phyloP scores from a whole-genome alignment of 108 stramenopile species.

The Pelagomonas calceolata region DNA sequence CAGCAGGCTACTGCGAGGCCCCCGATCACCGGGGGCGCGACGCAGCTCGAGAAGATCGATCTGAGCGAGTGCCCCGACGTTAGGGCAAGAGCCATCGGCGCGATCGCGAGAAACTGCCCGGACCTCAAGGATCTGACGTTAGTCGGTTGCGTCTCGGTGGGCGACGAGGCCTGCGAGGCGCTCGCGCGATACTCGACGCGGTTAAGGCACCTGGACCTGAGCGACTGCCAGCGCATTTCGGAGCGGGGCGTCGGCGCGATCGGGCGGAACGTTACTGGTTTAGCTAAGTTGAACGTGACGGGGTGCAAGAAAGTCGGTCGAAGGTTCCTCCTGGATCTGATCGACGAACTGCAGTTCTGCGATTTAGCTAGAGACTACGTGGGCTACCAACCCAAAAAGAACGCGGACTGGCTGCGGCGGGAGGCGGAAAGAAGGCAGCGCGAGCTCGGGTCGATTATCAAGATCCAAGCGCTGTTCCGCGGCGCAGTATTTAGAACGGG shows the following conservation, averaged over 20 bases:
- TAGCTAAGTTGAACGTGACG: conserved; percentile 31
- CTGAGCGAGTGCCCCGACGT: conserved; percentile 4
- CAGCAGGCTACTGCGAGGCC: too few species aligned
- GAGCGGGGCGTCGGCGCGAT: conserved; percentile 28
- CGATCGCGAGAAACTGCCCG: conserved; percentile 7
- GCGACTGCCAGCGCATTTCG: conserved; percentile 26
- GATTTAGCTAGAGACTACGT: conserved; percentile 31
- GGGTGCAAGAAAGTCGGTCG: conserved; percentile 25
- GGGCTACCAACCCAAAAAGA: conserved; percentile 19
- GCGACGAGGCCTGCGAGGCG: conserved; percentile 21
- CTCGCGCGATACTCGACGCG: conserved; percentile 20
- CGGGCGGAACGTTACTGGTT: conserved; percentile 29
- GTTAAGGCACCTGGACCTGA: conserved; percentile 27
- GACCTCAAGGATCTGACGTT: conserved; percentile 1
- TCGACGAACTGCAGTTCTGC: conserved; percentile 27
- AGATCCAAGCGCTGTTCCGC: conserved; percentile 8
- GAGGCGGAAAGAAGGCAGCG: not conserved
- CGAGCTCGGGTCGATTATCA: not conserved
- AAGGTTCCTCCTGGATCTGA: conserved; percentile 19
- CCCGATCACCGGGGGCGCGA: not conserved
- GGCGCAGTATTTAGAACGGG: not conserved
- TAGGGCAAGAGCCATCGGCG: not conserved
- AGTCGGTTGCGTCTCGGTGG: conserved; percentile 9
- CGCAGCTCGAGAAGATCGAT: conserved; percentile 6
- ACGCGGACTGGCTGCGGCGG: conserved; percentile 10